Evolutionary conservation across 176 grass and related monocot species (phyloP).

Genomic region (Metroxylon sagu): DNA sequence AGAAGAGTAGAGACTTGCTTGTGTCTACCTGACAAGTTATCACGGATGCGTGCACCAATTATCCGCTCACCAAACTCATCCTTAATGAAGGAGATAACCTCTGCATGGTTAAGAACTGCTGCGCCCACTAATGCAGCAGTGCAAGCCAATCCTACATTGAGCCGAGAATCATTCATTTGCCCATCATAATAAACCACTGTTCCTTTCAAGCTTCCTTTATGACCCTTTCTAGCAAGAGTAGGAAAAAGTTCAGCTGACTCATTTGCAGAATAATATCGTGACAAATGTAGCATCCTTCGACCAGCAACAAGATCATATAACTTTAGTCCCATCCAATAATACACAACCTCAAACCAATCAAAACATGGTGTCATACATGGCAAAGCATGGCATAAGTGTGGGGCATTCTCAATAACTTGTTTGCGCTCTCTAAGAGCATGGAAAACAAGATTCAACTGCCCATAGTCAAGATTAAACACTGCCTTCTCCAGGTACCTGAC

Average conservation of each 20-base stretch:
- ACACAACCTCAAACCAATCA: slow-evolving; percentile 92
- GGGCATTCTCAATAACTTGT: slow-evolving; percentile 85
- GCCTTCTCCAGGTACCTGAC: slow-evolving; percentile 97
- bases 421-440: slow-evolving; percentile 89
- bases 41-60: slow-evolving; percentile 66
- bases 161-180: slow-evolving; percentile 88
- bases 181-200: slow-evolving; percentile 97
- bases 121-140: slow-evolving; percentile 76
- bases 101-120: slow-evolving; percentile 83
- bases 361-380: slow-evolving; percentile 99
- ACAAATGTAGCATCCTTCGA: slow-evolving; percentile 76
- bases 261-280: slow-evolving; percentile 88
- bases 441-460: slow-evolving; percentile 91
- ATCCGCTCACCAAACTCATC: slow-evolving; percentile 64
- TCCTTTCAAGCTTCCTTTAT: slow-evolving; percentile 66
- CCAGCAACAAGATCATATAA: slow-evolving; percentile 91
- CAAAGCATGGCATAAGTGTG: slow-evolving; percentile 82
- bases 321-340: slow-evolving; percentile 91
- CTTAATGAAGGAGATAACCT: slow-evolving; percentile 84
- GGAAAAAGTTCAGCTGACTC: slow-evolving; percentile 86
- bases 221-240: slow-evolving; percentile 57
- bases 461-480: slow-evolving; percentile 90
- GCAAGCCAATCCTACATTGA: slow-evolving; percentile 90
- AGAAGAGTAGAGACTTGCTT: slow-evolving; percentile 32
- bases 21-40: slow-evolving; percentile 78